Evolutionary conservation across 2,329 filamentous ascomycete genomes (phyloP).

Genomic region (Xylogone sp.): DNA sequence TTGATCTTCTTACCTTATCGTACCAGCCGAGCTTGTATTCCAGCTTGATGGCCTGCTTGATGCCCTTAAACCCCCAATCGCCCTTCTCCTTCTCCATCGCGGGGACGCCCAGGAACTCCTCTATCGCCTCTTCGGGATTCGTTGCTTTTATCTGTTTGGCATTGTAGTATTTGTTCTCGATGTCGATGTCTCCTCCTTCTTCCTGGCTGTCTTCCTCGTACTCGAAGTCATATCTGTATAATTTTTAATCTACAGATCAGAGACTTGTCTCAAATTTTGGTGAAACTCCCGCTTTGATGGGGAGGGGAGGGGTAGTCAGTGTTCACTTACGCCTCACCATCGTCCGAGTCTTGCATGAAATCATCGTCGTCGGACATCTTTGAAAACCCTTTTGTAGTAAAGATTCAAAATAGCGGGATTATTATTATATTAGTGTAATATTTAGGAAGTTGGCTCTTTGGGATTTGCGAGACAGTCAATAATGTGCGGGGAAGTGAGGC

Average conservation of each 20-base stretch:
- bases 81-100: conserved; percentile 84
- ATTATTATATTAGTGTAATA: too few relatives aligned
- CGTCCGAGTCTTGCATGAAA: conserved; percentile 90
- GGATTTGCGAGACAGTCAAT: too few relatives aligned
- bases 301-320: too few relatives aligned
- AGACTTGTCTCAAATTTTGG: too few relatives aligned
- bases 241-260: too few relatives aligned
- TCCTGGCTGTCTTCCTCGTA: conserved; percentile 91
- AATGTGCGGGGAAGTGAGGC: too few relatives aligned
- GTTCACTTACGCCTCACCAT: conserved; percentile 64
- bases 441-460: too few relatives aligned
- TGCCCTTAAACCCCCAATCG: conserved; percentile 97
- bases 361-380: conserved; percentile 63
- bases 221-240: conserved; percentile 81
- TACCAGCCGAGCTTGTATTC: conserved; percentile 93
- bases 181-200: conserved; percentile 82
- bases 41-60: conserved; percentile 97
- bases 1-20: conserved; percentile 55
- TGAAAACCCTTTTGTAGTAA: conserved; percentile 1
- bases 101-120: conserved; percentile 88
- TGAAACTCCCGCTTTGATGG: too few relatives aligned
- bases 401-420: neutral
- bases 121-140: conserved; percentile 83
- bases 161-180: conserved; percentile 99
- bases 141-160: conserved; percentile 92